Evolutionary conservation across 202 grass and related monocot genomes (phyloP), one percentile per base, ranked within the genome.

Genomic region (Brachypodium distachyon): DNA sequence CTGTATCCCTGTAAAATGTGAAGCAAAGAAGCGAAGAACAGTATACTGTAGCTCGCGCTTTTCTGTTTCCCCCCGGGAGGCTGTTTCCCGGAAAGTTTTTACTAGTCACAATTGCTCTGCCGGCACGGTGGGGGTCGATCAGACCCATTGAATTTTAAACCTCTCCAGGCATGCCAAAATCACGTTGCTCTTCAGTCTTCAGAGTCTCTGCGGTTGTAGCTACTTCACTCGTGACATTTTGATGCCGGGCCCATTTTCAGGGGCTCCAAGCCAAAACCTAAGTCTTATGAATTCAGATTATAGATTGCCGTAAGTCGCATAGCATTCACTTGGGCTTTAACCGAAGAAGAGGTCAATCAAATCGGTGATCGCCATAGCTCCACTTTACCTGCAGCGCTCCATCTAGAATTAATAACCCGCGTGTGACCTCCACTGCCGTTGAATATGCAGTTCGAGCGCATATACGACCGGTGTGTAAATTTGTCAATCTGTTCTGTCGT

Each of bases 61-160:
- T 49, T 51, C 73, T 74, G 74, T 11, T 52, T 46, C 74, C 46
- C 16, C 10, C 6, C 16, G 33, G 27, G 38, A 54, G 61, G 81
- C 76, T 80, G 13, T 26, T 83, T 88, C 80, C 50, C 7, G 55
- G 79, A 50, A 87, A 56, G 65, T 33, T 70, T 70, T 64, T 6
- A 29, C n/a, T n/a, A n/a, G n/a, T n/a, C n/a, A n/a, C n/a, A n/a
- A n/a, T n/a, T n/a, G n/a, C n/a, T n/a, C n/a, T n/a, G n/a, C n/a
- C n/a, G n/a, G n/a, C n/a, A 67, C 5, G 22, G 13, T 4, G 38
- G 27, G 13, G 53, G 25, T 57, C n/a, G n/a, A n/a, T n/a, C n/a
- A n/a, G n/a, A n/a, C n/a, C n/a, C n/a, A n/a, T n/a, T n/a, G n/a
- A n/a, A n/a, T n/a, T 56, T 39, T 49, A 18, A 34, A 22, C 34